phyloP scores from a whole-genome alignment of 306 rosid genomes.

The Oemleria cerasiformis region DNA sequence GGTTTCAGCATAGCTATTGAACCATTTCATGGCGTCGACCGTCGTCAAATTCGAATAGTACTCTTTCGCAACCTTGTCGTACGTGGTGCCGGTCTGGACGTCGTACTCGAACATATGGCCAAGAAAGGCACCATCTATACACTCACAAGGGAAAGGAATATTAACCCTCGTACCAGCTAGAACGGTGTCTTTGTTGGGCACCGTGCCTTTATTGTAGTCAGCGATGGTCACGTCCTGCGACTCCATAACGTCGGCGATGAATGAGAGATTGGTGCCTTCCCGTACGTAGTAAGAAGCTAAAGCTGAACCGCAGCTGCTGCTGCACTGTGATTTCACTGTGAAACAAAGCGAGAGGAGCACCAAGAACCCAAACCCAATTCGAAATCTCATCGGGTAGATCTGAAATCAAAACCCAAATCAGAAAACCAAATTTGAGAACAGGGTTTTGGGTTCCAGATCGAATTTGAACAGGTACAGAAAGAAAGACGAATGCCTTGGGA shows the following conservation, averaged over 20 bases:
- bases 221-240: slow-evolving; percentile 9
- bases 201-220: slow-evolving; percentile 29
- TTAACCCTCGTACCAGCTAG: background rate
- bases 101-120: slow-evolving; percentile 56
- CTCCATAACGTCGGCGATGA: slow-evolving; percentile 14
- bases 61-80: slow-evolving; percentile 31
- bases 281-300: slow-evolving; percentile 49
- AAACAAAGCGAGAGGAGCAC: slow-evolving; percentile 20
- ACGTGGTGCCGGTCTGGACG: slow-evolving; percentile 32
- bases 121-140: slow-evolving; percentile 45
- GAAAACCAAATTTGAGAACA: slow-evolving; percentile 1
- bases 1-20: slow-evolving; percentile 32
- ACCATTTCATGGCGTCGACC: slow-evolving; percentile 32
- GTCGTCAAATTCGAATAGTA: slow-evolving; percentile 56
- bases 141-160: slow-evolving; percentile 57
- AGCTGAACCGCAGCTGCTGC: slow-evolving; percentile 52
- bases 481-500: background rate
- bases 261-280: background rate
- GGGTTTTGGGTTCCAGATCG: slow-evolving; percentile 3
- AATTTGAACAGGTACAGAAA: background rate
- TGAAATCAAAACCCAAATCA: background rate
- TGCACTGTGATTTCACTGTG: slow-evolving; percentile 49
- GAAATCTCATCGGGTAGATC: slow-evolving; percentile 40
- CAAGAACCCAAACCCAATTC: slow-evolving; percentile 26
- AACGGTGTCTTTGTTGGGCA: slow-evolving; percentile 13